Percentiles rank a stretch among this genome's conserved stretches.
These are phyloP conservation scores for Neurospora hispaniola DNA, from an alignment of 495 filamentous ascomycete genomes.

Conservation along the genomic window DNA sequence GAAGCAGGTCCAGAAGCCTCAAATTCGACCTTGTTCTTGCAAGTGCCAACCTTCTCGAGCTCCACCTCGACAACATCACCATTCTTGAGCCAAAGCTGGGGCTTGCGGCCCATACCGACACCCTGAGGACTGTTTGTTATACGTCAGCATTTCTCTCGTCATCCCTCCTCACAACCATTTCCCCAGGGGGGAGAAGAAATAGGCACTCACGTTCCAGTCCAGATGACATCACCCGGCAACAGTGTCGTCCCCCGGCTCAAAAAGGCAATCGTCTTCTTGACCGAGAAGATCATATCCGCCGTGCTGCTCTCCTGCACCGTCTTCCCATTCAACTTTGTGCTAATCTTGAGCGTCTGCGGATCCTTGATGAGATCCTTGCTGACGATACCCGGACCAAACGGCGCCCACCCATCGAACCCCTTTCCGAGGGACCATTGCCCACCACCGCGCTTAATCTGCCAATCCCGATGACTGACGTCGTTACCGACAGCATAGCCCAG, in stretches of 20 bases:
- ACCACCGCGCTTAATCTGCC: constrained; percentile 69
- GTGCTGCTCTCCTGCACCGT: constrained; percentile 65
- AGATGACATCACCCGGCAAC: constrained; percentile 70
- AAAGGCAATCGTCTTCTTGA: constrained; percentile 63
- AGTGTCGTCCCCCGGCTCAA: constrained; percentile 69
- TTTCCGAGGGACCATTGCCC: constrained; percentile 78
- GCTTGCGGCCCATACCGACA: constrained; percentile 67
- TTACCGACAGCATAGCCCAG: constrained; percentile 75
- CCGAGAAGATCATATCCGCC: constrained; percentile 71
- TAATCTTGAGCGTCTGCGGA: constrained; percentile 56
- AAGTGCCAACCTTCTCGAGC: constrained; percentile 60
- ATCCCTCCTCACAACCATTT: no score
- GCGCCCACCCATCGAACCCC: constrained; percentile 85
- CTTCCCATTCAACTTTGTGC: constrained; percentile 60
- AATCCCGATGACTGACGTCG: constrained; percentile 75
- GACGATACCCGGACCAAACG: constrained; percentile 73
- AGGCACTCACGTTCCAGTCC: constrained; percentile 66
- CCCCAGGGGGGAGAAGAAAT: background rate
- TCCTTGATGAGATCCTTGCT: constrained; percentile 53
- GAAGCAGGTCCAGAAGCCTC: constrained; percentile 33
- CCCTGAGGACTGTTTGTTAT: constrained; percentile 48
- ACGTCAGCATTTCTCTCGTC: background rate
- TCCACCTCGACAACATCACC: constrained; percentile 69
- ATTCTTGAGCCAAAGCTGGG: constrained; percentile 66
- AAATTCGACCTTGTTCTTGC: constrained; percentile 63